Evolutionary conservation across 495 filamentous ascomycete species (phyloP).

Genomic region (Friedmanniomyces simplex): DNA sequence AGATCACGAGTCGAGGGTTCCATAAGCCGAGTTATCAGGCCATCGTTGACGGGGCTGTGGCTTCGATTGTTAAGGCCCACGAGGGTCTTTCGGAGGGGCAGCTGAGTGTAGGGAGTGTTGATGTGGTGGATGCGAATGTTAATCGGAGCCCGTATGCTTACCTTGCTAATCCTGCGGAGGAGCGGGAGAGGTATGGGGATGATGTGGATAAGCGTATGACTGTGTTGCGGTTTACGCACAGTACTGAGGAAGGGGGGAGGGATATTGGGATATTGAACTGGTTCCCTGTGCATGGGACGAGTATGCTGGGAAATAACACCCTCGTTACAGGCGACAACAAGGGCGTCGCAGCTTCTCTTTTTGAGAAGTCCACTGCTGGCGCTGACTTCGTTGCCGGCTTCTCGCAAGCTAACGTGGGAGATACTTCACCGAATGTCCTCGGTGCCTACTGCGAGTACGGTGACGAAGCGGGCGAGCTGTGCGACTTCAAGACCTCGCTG

Average conservation of each 20-base stretch:
- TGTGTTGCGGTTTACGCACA: conserved; percentile 66
- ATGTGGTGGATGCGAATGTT: conserved; percentile 71
- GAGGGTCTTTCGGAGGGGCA: conserved; percentile 58
- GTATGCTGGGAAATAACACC: conserved; percentile 86
- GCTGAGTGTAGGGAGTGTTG: conserved; percentile 63
- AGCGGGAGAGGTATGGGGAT: conserved; percentile 60
- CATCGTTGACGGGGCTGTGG: conserved; percentile 75
- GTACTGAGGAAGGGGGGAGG: conserved; percentile 49
- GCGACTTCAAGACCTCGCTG: conserved; percentile 38
- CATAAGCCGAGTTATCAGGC: conserved; percentile 80
- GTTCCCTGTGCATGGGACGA: conserved; percentile 92
- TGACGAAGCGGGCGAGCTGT: conserved; percentile 23
- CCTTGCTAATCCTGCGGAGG: conserved; percentile 72
- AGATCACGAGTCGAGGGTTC: conserved; percentile 85
- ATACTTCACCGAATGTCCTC: conserved; percentile 80
- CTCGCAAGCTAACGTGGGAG: conserved; percentile 88
- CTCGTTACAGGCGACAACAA: conserved; percentile 92
- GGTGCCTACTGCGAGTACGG: conserved; percentile 45
- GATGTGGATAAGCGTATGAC: conserved; percentile 85
- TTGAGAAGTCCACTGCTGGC: conserved; percentile 59
- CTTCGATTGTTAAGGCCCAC: conserved; percentile 76
- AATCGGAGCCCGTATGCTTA: conserved; percentile 89
- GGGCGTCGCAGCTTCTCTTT: conserved; percentile 77
- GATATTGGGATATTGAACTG: conserved; percentile 75
- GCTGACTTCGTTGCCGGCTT: conserved; percentile 84